phyloP scores from a whole-genome alignment of 352 stramenopile genomes.

The Plasmopara viticola region DNA sequence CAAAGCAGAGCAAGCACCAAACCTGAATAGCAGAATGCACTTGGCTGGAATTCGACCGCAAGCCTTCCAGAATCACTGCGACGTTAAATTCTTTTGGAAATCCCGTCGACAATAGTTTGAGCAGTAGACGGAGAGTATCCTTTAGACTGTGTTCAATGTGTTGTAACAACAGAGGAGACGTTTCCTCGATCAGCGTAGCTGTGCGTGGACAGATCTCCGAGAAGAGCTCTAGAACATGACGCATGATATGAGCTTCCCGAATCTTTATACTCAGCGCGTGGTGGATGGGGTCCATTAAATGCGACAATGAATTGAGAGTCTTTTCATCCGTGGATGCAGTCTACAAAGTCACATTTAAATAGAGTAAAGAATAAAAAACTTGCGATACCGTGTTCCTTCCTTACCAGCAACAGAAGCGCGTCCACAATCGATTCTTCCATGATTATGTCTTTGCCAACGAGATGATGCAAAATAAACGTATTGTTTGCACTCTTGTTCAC shows the following conservation, averaged over 20 bases:
- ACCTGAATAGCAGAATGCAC: slow-evolving; percentile 77
- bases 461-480: slow-evolving; percentile 45
- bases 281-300: slow-evolving; percentile 56
- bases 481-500: slow-evolving; percentile 3
- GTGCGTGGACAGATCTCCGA: slow-evolving; percentile 63
- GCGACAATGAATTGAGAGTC: slow-evolving; percentile 45
- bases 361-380: neutral
- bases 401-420: slow-evolving; percentile 51
- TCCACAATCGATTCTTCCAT: slow-evolving; percentile 72
- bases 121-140: slow-evolving; percentile 56
- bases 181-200: slow-evolving; percentile 70
- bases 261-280: slow-evolving; percentile 64
- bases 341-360: slow-evolving; percentile 18
- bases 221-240: slow-evolving; percentile 66
- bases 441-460: slow-evolving; percentile 58
- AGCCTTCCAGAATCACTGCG: slow-evolving; percentile 68
- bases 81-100: slow-evolving; percentile 84
- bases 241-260: slow-evolving; percentile 66
- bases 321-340: slow-evolving; percentile 47
- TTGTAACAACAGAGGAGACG: slow-evolving; percentile 62
- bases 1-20: neutral
- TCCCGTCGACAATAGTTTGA: slow-evolving; percentile 74
- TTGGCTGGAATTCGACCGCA: slow-evolving; percentile 65
- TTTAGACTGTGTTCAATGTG: slow-evolving; percentile 77
- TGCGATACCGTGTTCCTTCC: neutral